phyloP scores from a whole-genome alignment of 2,329 filamentous ascomycete species.

The Fusarium oxysporum region DNA sequence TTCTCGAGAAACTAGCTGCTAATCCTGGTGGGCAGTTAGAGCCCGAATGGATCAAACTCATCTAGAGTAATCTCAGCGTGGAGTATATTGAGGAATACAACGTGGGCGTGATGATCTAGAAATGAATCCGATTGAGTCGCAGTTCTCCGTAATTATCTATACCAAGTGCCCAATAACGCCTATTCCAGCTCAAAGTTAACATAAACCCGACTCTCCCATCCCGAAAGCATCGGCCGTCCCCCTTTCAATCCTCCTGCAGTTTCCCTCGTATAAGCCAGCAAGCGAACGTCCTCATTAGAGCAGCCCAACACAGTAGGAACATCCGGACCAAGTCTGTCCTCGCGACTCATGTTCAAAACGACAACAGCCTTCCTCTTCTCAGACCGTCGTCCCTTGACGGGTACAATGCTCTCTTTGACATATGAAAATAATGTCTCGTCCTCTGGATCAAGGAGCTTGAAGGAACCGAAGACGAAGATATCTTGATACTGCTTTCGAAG shows the following conservation, averaged over 20 bases:
- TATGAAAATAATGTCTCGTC: slow-evolving; percentile 69
- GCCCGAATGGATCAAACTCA: neutral
- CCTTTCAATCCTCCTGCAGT: neutral
- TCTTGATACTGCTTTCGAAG: slow-evolving; percentile 67
- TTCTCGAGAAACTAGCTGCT: neutral
- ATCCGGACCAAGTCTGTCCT: slow-evolving; percentile 45
- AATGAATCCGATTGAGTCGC: accelerated
- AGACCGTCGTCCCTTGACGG: slow-evolving; percentile 24
- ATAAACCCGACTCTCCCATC: slow-evolving; percentile 41
- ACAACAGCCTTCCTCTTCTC: slow-evolving; percentile 52
- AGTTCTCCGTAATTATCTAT: neutral
- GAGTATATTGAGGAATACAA: too few relatives aligned
- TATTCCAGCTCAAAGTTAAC: slow-evolving; percentile 21
- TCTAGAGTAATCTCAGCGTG: neutral
- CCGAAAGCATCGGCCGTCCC: neutral
- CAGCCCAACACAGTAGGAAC: slow-evolving; percentile 41
- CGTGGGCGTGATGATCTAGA: neutral
- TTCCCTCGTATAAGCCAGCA: slow-evolving; percentile 46
- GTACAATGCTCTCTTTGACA: slow-evolving; percentile 52
- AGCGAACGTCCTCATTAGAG: neutral
- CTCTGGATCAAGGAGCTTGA: slow-evolving; percentile 63
- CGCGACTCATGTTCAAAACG: slow-evolving; percentile 60
- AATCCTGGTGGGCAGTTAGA: accelerated
- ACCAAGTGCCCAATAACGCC: accelerated
- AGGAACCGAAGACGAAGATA: slow-evolving; percentile 71